Evolutionary conservation across 1,284 basidiomycete species (phyloP).

Genomic region (Tylopilus microsporus): DNA sequence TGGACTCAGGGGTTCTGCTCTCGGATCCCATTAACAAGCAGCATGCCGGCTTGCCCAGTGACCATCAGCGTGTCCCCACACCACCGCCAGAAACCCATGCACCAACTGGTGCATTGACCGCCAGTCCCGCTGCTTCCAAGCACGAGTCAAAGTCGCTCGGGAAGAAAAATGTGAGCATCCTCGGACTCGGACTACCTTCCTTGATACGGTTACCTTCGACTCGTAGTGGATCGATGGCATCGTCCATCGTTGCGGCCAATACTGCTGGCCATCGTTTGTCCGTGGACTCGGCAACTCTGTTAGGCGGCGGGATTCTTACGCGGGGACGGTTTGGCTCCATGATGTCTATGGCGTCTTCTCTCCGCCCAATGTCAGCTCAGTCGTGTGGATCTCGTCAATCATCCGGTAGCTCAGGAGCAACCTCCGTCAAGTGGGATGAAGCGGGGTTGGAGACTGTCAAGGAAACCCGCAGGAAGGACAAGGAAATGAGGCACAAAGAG

Average conservation of each 20-base stretch:
- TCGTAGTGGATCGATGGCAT: slow-evolving; percentile 41
- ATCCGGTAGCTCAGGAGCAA: slow-evolving; percentile 44
- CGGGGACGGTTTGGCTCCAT: slow-evolving; percentile 42
- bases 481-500: slow-evolving; percentile 25
- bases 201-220: slow-evolving; percentile 46
- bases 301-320: slow-evolving; percentile 28
- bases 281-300: slow-evolving; percentile 38
- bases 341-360: slow-evolving; percentile 49
- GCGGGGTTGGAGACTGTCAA: slow-evolving; percentile 51
- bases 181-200: slow-evolving; percentile 48
- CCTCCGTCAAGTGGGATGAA: slow-evolving; percentile 63
- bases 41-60: slow-evolving; percentile 10
- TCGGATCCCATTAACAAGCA: slow-evolving; percentile 10
- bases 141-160: slow-evolving; percentile 37
- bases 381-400: slow-evolving; percentile 48
- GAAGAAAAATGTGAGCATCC: slow-evolving; percentile 56
- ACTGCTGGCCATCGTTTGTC: slow-evolving; percentile 37
- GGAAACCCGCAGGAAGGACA: slow-evolving; percentile 47
- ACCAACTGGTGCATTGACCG: slow-evolving; percentile 38
- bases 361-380: slow-evolving; percentile 53
- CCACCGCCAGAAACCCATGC: slow-evolving; percentile 18
- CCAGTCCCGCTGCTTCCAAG: slow-evolving; percentile 34
- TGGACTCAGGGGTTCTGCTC: slow-evolving; percentile 57
- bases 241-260: slow-evolving; percentile 28
- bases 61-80: slow-evolving; percentile 16